Base-by-base conservation (phyloP, 2,329 filamentous ascomycete species). In the Scolecobasidium constrictum region DNA sequence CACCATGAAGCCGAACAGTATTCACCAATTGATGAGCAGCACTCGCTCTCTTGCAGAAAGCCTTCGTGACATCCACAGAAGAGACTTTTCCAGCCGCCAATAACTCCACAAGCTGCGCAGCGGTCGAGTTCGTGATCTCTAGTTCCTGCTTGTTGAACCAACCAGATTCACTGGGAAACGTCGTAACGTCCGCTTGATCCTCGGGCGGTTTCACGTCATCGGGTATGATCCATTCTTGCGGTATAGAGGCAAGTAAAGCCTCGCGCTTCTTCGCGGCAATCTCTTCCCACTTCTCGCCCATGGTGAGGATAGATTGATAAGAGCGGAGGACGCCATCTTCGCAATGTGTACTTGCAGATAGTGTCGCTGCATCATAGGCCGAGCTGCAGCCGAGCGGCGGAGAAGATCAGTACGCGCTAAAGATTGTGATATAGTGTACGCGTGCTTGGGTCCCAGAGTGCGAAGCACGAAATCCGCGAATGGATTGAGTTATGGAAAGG, bases 201-300 rank as follows among this genome's bases (percentile, higher is more conserved):
- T 66, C 65, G 1, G 71, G 64, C 2, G 78, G 77, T 1, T 79
- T 52, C 35, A 77, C 56, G 38, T 68, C 53, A 4, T 57, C 54
- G 0, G 76, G 73, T 4, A 81, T 67, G 41, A 66, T 63, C 70
- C 75, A 81, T 52, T 78, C 69, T 1, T 61, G 43, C 1, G 78
- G 77, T 42, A 82, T 76, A 1, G 71, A 71, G 35, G 60, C 59
- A 44, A 64, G 54, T 6, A 72, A 54, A 6, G 55, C 57, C 34
- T 61, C 59, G 43, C 66, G 65, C 46, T 69, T 66, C 40, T 57
- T 57, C n/a, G 59, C 53, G 21, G 60, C 57, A 40, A 68, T 64
- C 46, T 62, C 58, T 38, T 60, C 57, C 72, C 72, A 75, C 21
- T 36, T 45, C 33, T 51, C 22, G 9, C 35, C 31, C 43, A 53